Evolutionary conservation across 305 asterid species (phyloP).

Genomic region (Galium porrigens): DNA sequence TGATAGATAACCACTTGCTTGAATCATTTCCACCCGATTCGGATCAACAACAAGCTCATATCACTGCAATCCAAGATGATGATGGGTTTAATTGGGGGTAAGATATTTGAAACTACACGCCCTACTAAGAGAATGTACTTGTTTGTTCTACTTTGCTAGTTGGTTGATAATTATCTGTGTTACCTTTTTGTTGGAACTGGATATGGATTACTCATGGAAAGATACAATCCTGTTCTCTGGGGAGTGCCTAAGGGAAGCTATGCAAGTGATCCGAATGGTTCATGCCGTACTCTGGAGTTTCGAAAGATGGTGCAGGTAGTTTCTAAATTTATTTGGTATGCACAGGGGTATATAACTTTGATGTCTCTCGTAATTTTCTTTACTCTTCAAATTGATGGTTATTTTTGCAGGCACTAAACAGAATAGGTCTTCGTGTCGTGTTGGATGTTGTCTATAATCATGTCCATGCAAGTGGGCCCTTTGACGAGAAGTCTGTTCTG

Average conservation of each 20-base stretch:
- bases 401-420: conserved; percentile 67
- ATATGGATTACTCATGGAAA: conserved; percentile 24
- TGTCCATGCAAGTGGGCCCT: conserved; percentile 74
- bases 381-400: conserved; percentile 3
- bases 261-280: conserved; percentile 67
- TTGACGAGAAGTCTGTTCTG: conserved; percentile 50
- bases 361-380: not conserved
- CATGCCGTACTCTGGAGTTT: conserved; percentile 64
- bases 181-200: conserved; percentile 17
- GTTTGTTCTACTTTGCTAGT: conserved; percentile 1
- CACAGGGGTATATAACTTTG: conserved; percentile 6
- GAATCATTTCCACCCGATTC: conserved; percentile 73
- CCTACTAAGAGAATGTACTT: conserved; percentile 13
- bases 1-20: conserved; percentile 55
- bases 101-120: conserved; percentile 19
- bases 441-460: conserved; percentile 93
- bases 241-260: conserved; percentile 98
- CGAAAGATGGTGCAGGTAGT: conserved; percentile 91
- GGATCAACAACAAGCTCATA: conserved; percentile 67
- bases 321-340: conserved; percentile 10
- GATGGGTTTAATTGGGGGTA: conserved; percentile 98
- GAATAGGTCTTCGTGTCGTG: conserved; percentile 67
- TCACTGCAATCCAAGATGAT: conserved; percentile 59
- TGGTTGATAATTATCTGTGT: not conserved
- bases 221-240: conserved; percentile 91